Base-by-base conservation (phyloP, 2,329 filamentous ascomycete species). In the Penicillium sp. region DNA sequence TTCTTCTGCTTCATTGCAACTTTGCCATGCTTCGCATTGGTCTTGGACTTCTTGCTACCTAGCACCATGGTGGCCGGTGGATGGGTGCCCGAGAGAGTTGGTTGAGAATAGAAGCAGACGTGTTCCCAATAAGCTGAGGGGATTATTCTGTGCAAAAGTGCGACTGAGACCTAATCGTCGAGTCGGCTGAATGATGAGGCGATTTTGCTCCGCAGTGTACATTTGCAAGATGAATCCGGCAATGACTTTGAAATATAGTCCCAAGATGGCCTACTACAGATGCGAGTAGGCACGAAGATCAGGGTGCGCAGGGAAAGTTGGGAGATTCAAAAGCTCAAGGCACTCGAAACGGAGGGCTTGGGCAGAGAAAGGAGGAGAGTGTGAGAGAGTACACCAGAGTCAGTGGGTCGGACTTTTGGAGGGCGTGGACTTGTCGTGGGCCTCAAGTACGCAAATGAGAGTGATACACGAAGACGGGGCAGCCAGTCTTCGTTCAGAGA, bases 101-200 rank as follows among this genome's bases (percentile, higher is more conserved):
- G 45, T 50, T 49, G 48, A 49, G 46, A 6, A 25, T 47, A 56
- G 54, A 61, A 39, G 33, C 33, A 54, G 54, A 59, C 64, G 65
- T 66, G 64, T 66, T 59, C 58, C 64, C 64, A 66, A 60, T 65
- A 52, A 53, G 49, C 57, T 58, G 37, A 52, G 45, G 48, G 47
- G 45, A 39, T 55, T 43, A 53, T 47, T 49, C 36, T 36, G 24
- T 49, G 49, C 49, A 52, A 48, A 41, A 47, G 47, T 43, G 45
- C 43, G 52, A 56, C 61, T 51, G 63, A 63, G 4, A 32, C 29
- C 26, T 56, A 57, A 56, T 46, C 51, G 55, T 54, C 53, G 51
- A 58, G 45, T 65, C 60, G 58, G 60, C 54, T 56, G 54, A 48
- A 50, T 51, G 53, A 53, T 60, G 54, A 49, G 45, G 47, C 52